Evolutionary conservation across 768 basidiomycete genomes (phyloP).

Genomic region (Hysterangium stoloniferum): DNA sequence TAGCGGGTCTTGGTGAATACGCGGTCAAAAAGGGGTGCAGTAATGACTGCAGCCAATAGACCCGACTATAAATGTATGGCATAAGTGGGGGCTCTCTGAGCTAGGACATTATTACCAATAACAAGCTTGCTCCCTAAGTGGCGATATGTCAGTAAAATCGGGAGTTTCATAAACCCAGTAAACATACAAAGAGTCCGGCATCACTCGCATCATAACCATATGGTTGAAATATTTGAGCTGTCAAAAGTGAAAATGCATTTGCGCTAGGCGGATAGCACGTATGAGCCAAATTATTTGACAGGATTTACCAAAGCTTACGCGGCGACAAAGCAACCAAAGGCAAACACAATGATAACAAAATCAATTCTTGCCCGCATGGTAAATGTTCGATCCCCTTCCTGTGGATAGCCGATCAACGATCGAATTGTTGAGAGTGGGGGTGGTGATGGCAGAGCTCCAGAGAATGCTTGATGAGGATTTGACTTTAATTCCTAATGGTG

Average conservation of each 20-base stretch:
- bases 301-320: conserved; percentile 37
- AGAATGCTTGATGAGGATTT: conserved; percentile 14
- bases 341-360: conserved; percentile 47
- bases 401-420: conserved; percentile 35
- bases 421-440: conserved; percentile 37
- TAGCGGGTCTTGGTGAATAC: conserved; percentile 65
- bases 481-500: neutral
- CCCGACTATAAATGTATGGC: conserved; percentile 32
- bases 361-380: conserved; percentile 58
- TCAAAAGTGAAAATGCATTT: conserved; percentile 58
- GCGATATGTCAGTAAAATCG: too few species aligned
- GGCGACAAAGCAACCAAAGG: conserved; percentile 61
- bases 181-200: conserved; percentile 6
- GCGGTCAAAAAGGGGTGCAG: conserved; percentile 73
- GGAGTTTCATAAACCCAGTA: neutral
- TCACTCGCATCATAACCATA: conserved; percentile 51
- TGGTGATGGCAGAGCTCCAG: conserved; percentile 18
- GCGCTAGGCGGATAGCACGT: conserved; percentile 32
- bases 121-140: conserved; percentile 14
- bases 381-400: conserved; percentile 48
- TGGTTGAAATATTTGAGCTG: conserved; percentile 61
- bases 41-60: conserved; percentile 55
- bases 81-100: neutral
- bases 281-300: neutral
- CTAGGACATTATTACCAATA: conserved; percentile 9